Evolutionary conservation across 495 filamentous ascomycete species (phyloP), one percentile per base, ranked within the genome.

Genomic region (Penicillium canariense): DNA sequence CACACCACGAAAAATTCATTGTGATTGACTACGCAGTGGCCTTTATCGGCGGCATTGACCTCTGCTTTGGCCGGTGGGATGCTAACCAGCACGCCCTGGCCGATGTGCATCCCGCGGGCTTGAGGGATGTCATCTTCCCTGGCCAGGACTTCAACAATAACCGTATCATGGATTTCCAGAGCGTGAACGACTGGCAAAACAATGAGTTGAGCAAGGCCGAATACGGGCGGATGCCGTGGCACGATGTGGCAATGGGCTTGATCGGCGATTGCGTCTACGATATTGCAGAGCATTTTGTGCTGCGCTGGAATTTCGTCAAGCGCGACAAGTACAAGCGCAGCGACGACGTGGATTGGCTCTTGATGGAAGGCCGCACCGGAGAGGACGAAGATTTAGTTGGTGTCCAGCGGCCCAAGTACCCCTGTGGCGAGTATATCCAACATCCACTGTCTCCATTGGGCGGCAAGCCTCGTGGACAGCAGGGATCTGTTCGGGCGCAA

Each of bases 1-100:
- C 93, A 0, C 93, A 97, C 66, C 93, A 97, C 66, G 93, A 97
- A 65, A 97, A 97, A 63, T 89, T 96, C 71, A 85, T 97, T 48
- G 89, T 97, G 27, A 87, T 97, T 48, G 93, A 97, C 71, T 95
- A 96, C 69, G 81, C 82, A 15, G 63, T 93, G 55, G 93, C 90
- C 15, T 97, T 96, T 61, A 90, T 96, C 52, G 93, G 93, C 34
- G 93, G 93, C 2, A 78, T 97, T 28, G 93, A 97, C 71, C 79
- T 97, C n/a, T 97, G 93, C 69, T 97, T 96, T 67, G 93, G 93
- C 3, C 83, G 93, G 23, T 97, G 92, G 92, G 93, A 96, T 57
- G 74, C 78, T 48, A 83, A 88, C 55, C 89, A 95, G 64, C 93
- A 97, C 73, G 83, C 84, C 4, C 79, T 96, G 43, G 79, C 93